Base-by-base conservation (phyloP, 768 basidiomycete genomes). In the Russula sp. region DNA sequence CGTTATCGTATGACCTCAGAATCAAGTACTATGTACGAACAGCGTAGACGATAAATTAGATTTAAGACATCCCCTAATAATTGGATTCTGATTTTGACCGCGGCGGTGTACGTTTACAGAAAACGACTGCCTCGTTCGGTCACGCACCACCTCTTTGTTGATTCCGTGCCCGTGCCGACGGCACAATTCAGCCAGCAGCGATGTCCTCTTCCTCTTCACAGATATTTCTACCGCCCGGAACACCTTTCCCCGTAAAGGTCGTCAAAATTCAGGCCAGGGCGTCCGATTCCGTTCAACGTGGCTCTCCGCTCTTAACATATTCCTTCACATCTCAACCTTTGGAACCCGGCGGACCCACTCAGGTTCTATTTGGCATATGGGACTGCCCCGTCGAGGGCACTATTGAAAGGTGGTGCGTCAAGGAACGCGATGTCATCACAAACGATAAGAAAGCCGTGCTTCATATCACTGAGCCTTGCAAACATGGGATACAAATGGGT, bases 401-500 rank as follows among this genome's bases (percentile, higher is more conserved):
- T 9, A 72, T 98, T 42, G 79, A 83, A 47, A 72, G 75, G 16
- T 98, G 94, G 94, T 80, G 79, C 56, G 73, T 91, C 66, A 82
- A 78, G 42, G 72, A 77, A 2, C 88, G 87, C 62, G 88, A 91
- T 68, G 78, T 83, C 57, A 77, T 93, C 53, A 80, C 86, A 16
- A 73, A 76, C 44, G 78, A 81, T 57, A 80, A 76, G 68, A 80
- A 75, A 47, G 80, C 86, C 3, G 84, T 83, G 62, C 77, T 94
- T 27, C 74, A 82, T 42, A 77, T 98, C 66, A 75, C 84, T 51
- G 95, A 98, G 74, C 91, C 94, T n/a, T 99, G 96, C 77, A 94
- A 92, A 61, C 96, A 99, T 75, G 91, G 91, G 63, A 87, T 96
- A 69, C 95, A 98, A 73, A 78, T 96, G 55, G 86, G 87, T 47